Evolutionary conservation across 805 yeast genomes (phyloP).

Genomic region (Candida caryicola): DNA sequence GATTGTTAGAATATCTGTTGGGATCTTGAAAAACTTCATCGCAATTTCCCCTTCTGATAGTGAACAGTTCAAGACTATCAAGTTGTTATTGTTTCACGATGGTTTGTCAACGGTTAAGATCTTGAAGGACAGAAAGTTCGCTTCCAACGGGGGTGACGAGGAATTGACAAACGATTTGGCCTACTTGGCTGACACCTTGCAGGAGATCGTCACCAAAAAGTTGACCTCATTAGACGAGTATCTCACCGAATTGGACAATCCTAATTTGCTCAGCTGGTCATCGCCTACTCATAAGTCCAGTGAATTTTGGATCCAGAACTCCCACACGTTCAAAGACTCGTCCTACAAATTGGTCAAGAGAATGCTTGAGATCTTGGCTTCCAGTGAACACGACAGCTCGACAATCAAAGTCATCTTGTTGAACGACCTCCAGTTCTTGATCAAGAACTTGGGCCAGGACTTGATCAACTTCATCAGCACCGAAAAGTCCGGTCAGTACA

Average conservation of each 20-base stretch:
- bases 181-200: constrained; percentile 55
- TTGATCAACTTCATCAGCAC: constrained; percentile 34
- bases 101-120: constrained; percentile 67
- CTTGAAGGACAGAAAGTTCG: constrained; percentile 84
- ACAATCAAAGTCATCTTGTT: constrained; percentile 35
- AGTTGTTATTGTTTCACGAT: constrained; percentile 70
- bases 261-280: constrained; percentile 66
- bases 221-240: constrained; percentile 94
- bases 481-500: constrained; percentile 53
- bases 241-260: constrained; percentile 75
- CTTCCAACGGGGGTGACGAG: constrained; percentile 64
- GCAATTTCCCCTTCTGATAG: constrained; percentile 25
- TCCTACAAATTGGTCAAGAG: constrained; percentile 70
- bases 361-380: constrained; percentile 51
- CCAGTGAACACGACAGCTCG: constrained; percentile 17
- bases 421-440: constrained; percentile 42
- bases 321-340: constrained; percentile 68
- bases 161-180: constrained; percentile 77
- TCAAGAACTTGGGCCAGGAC: constrained; percentile 39
- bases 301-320: constrained; percentile 88
- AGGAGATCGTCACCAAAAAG: constrained; percentile 63
- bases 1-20: constrained; percentile 78
- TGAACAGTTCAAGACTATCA: constrained; percentile 49
- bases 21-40: constrained; percentile 65
- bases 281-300: constrained; percentile 89